Evolutionary conservation across 176 grass and related monocot genomes (phyloP), one percentile per base, ranked within the genome.

Genomic region (Musa acuminata): DNA sequence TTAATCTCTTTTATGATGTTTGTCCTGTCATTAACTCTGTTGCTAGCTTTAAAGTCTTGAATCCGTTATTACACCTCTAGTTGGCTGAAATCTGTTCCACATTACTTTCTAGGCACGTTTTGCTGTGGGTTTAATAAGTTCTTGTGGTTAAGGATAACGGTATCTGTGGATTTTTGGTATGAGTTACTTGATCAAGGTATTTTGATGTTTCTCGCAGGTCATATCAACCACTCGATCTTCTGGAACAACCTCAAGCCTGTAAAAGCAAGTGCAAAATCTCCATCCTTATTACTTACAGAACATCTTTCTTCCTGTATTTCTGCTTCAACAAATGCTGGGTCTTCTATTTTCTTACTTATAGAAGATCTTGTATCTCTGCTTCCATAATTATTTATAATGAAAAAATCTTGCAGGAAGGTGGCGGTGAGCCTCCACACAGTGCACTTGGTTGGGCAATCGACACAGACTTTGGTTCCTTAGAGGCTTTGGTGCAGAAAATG

Each of bases 181-280:
- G 54, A 64, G 25, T 24, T 26, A 70, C 82, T 13, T 68, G 58
- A 76, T 57, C 72, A 4, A 55, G 68, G 23, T 21, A 50, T 58
- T 14, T 20, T 1, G 48, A 82, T 64, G 24, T n/a, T 10, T 83
- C 13, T 85, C 80, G 62, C 80, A 99, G 96, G 91, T 74, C 96
- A 99, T 81, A 81, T 99, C 54, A 99, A 99, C 73, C 96, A 99
- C 84, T 94, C 96, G 48, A 87, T 99, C 76, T 99, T 99, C 85
- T 99, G 96, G 96, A 81, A 99, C 76, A 99, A 99, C 68, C 96
- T 99, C 57, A 95, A 94, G 82, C 96, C 96, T 60, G 52, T 82
- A 51, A 89, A 77, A 9, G 96, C 94, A 67, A 83, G 59, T 74
- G 74, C 71, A 65, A 75, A 35, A 13, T 72, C 52, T 64, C 51